Base-by-base conservation (phyloP, 2,329 filamentous ascomycete species). In the Mariannaea elegans region DNA sequence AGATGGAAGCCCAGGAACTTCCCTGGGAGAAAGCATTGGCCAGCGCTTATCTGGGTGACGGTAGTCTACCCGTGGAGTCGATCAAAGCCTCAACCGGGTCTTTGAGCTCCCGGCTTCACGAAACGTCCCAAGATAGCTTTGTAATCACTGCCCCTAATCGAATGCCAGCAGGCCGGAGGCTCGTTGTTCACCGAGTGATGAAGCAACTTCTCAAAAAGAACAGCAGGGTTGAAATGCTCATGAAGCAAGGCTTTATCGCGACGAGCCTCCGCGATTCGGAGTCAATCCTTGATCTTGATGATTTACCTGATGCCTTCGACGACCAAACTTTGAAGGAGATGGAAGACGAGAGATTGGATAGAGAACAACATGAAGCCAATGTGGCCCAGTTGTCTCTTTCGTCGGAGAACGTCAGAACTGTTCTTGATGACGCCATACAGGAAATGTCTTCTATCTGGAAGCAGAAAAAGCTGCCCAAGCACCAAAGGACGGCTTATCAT, bases 301-400 rank as follows among this genome's bases (percentile, higher is more conserved):
- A 75, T 36, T 41, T 76, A 3, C 63, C 71, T 7, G 71, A 74
- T 4, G 68, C 68, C 3, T 55, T 69, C 3, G 88, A 91, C 65
- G 78, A 83, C 10, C 81, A 85, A 32, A 89, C 85, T 0, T 84
- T 82, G 78, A 76, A 75, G 41, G 89, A 91, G 68, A 89, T 91
- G 9, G 81, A 88, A 44, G 75, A 77, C 38, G 75, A 78, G 51
- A 61, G 32, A 29, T 54, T 19, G 10, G 67, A 66, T 19, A 57
- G 48, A 10, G 52, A 69, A 44, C 56, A 32, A 19, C 42, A 29
- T 13, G 47, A 41, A 7, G 47, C 56, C 9, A 44, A 27, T 6
- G 27, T 65, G 62, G 19, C 21, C 12, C 32, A 55, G 27, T 13
- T 39, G n/a, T 64, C 62, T 13, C 73, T 88, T 12, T 74, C 77